Percentiles rank a stretch among this genome's conserved stretches.
phyloP scores from a whole-genome alignment of 2,329 filamentous ascomycete genomes.

The Juglanconis juglandina region DNA sequence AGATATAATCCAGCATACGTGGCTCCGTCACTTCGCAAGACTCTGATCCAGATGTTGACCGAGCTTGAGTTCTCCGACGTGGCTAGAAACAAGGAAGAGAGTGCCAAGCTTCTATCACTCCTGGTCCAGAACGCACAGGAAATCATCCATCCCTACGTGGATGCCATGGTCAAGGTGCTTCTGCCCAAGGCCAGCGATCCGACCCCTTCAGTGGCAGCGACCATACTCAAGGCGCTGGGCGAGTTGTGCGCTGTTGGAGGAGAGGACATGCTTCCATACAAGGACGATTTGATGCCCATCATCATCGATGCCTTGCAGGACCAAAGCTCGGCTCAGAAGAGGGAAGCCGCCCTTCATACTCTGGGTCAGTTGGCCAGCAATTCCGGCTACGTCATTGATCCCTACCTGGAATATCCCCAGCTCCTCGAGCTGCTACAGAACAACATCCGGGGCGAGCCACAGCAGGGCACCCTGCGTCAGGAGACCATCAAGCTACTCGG shows the following conservation, averaged over 20 bases:
- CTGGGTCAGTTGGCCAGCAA: constrained; percentile 92
- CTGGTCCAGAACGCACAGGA: constrained; percentile 90
- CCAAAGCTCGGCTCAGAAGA: constrained; percentile 82
- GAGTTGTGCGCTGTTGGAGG: constrained; percentile 92
- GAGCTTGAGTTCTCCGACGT: constrained; percentile 96
- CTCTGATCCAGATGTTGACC: constrained; percentile 91
- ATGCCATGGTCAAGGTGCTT: constrained; percentile 93
- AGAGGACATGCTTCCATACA: constrained; percentile 88
- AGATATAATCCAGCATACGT: constrained; percentile 94
- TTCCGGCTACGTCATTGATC: constrained; percentile 94
- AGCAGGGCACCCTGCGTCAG: constrained; percentile 77
- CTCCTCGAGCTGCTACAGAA: constrained; percentile 88
- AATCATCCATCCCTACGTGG: constrained; percentile 93
- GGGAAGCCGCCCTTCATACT: constrained; percentile 85
- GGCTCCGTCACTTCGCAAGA: constrained; percentile 90
- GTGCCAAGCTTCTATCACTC: constrained; percentile 85
- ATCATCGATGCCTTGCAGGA: constrained; percentile 94
- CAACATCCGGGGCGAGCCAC: constrained; percentile 86
- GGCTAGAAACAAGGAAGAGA: constrained; percentile 91
- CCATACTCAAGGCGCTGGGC: constrained; percentile 91
- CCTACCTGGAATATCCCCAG: constrained; percentile 92
- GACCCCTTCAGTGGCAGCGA: constrained; percentile 85
- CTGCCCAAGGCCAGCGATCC: constrained; percentile 85
- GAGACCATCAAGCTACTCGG: constrained; percentile 97
- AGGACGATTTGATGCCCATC: constrained; percentile 88